Conservation (phyloP, 1,284 basidiomycete genomes). For the Xanthoconium separans region DNA sequence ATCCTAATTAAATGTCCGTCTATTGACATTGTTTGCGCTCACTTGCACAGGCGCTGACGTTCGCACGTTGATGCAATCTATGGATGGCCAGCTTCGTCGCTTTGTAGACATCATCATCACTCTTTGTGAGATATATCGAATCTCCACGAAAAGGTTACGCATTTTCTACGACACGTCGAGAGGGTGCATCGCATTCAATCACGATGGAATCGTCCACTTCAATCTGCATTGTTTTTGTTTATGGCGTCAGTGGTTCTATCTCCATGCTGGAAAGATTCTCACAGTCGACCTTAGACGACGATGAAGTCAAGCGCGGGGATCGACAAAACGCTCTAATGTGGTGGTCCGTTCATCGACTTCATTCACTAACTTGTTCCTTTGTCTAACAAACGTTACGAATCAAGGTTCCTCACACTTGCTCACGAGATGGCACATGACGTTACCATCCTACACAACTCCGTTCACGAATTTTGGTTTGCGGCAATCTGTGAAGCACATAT, state of each 20-base stretch:
- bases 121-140: neutral
- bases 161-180: conserved; percentile 1
- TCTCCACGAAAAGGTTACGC: neutral
- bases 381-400: neutral
- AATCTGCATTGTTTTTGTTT: conserved; percentile 3
- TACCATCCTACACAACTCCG: too few species aligned
- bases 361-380: neutral
- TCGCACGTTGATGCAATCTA: neutral
- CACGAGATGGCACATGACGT: too few species aligned
- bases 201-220: neutral
- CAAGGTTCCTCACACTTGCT: too few species aligned
- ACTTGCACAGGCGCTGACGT: neutral
- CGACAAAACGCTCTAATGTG: neutral
- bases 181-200: conserved; percentile 5
- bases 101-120: neutral
- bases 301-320: neutral
- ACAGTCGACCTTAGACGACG: neutral
- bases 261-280: neutral
- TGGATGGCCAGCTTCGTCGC: neutral
- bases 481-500: too few species aligned
- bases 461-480: too few species aligned
- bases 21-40: neutral
- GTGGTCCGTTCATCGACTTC: neutral
- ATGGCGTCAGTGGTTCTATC: conserved; percentile 1
- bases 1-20: neutral